Base-by-base conservation (phyloP, 495 filamentous ascomycete species). In the Penicillium goetzii region DNA sequence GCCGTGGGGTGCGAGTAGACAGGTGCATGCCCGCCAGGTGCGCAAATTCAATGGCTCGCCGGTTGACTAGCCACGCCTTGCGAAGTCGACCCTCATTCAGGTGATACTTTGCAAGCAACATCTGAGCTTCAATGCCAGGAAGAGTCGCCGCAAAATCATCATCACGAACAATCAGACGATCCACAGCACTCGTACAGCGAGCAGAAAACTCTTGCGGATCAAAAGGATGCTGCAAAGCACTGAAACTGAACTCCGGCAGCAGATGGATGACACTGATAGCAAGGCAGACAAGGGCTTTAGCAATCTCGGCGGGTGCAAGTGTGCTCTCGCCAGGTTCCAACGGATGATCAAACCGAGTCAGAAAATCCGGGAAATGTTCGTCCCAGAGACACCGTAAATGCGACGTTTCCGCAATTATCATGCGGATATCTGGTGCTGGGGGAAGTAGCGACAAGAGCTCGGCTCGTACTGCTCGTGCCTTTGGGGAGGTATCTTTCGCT, bases 41-140 rank as follows among this genome's bases (percentile, higher is more conserved):
- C 15, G 78, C 79, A 51, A 81, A 77, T 40, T 80, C 76, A 25
- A 85, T 71, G 6, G 73, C 82, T 25, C 82, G 78, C 10, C 83
- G 77, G 28, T 65, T 72, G 14, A 68, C 59, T 9, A 85, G 70
- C 84, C 84, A 87, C 1, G 79, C 73, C 68, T 79, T 76, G 21
- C 84, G 81, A 34, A 83, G 75, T 19, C 78, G 79, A n/a, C 84
- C 84, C 23, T 79, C 74, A 51, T 83, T 80, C 28, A 77, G 58
- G 57, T 83, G 77, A 41, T 73, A 75, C 56, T 84, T 85, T 11
- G 74, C 71, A 19, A 78, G 70, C 5, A 87, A 63, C 47, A 80
- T 61, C 40, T 83, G 71, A 59, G 76, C 81, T 65, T 85, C 82
- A 45, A 87, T 75, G 8, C 81, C 82, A 34, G 84, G 80, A 0